These are phyloP conservation scores for Dichomitus squalens DNA, from an alignment of 1,284 basidiomycete genomes.

Conservation along the genomic window DNA sequence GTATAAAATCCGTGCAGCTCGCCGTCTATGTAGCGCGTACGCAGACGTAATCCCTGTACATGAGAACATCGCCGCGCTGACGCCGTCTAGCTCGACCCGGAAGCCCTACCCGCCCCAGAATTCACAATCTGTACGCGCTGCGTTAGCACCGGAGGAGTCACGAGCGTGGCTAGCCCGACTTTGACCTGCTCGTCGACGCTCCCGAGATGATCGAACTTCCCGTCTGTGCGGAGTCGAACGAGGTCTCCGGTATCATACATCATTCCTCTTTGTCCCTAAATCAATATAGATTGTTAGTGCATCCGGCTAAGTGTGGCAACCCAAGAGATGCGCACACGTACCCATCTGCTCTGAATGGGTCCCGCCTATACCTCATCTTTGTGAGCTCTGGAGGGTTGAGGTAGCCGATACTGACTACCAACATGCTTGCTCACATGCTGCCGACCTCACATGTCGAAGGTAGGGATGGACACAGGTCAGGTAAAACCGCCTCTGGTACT, in stretches of 20 bases:
- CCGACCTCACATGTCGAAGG: no score
- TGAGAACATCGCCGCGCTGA: conserved; percentile 41
- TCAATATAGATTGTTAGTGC: background rate
- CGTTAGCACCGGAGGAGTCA: background rate
- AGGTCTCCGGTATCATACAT: conserved; percentile 63
- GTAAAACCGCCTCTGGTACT: no score
- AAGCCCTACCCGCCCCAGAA: conserved; percentile 46
- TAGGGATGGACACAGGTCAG: no score
- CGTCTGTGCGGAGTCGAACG: conserved; percentile 49
- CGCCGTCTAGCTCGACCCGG: conserved; percentile 57
- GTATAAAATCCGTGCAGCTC: conserved; percentile 52
- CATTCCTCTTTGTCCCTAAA: conserved; percentile 33
- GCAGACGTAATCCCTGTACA: conserved; percentile 41
- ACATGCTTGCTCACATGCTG: conserved; percentile 58
- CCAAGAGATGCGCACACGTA: no score
- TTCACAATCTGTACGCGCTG: background rate
- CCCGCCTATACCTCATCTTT: conserved; percentile 42
- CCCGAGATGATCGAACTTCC: conserved; percentile 52
- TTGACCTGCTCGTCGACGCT: conserved; percentile 52
- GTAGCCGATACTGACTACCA: conserved; percentile 50
- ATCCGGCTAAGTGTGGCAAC: no score
- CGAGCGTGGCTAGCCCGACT: conserved; percentile 44
- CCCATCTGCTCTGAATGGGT: conserved; percentile 50
- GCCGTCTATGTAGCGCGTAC: conserved; percentile 46
- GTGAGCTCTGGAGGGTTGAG: conserved; percentile 51